phyloP scores from a whole-genome alignment of 495 filamentous ascomycete genomes.

The Penicillium lagena region DNA sequence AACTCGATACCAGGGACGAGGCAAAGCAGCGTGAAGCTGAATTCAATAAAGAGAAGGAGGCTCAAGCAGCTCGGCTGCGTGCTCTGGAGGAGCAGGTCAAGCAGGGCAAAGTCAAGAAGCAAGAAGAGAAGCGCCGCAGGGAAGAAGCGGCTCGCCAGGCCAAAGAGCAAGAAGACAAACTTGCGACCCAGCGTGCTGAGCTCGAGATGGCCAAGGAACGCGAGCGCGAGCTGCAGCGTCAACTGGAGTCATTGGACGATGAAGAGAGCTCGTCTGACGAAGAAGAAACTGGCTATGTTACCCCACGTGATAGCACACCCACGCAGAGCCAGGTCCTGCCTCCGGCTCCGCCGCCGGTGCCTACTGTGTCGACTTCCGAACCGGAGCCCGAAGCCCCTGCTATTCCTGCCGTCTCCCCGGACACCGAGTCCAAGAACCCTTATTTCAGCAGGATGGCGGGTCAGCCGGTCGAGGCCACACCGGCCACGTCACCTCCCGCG shows the following conservation, averaged over 20 bases:
- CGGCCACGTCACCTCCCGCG: slow-evolving; percentile 37
- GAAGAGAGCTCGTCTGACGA: slow-evolving; percentile 75
- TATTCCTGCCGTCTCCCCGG: slow-evolving; percentile 17
- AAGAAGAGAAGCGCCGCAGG: slow-evolving; percentile 87
- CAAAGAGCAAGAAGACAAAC: slow-evolving; percentile 79
- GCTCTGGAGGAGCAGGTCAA: slow-evolving; percentile 91
- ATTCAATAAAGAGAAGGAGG: slow-evolving; percentile 70
- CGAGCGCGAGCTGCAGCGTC: slow-evolving; percentile 78
- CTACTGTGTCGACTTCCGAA: slow-evolving; percentile 14
- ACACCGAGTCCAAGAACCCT: slow-evolving; percentile 56
- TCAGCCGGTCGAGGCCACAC: slow-evolving; percentile 26
- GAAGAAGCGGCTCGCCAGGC: slow-evolving; percentile 82
- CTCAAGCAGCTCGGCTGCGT: slow-evolving; percentile 71
- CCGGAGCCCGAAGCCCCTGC: slow-evolving; percentile 31
- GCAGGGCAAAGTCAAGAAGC: slow-evolving; percentile 92
- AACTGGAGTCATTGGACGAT: slow-evolving; percentile 76
- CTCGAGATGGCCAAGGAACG: slow-evolving; percentile 85
- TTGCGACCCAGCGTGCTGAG: slow-evolving; percentile 83
- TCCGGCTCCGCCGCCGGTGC: slow-evolving; percentile 22
- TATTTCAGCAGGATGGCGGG: slow-evolving; percentile 63
- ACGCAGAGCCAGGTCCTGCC: slow-evolving; percentile 56
- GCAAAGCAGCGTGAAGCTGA: slow-evolving; percentile 72
- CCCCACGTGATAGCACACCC: slow-evolving; percentile 77
- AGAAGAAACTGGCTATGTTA: slow-evolving; percentile 73
- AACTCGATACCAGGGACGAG: slow-evolving; percentile 57